A percentile compares a stretch with the other conserved stretches of the same genome.
Evolutionary conservation across 108 stramenopile species (phyloP).

Genomic region (Aurantiochytrium sp.): DNA sequence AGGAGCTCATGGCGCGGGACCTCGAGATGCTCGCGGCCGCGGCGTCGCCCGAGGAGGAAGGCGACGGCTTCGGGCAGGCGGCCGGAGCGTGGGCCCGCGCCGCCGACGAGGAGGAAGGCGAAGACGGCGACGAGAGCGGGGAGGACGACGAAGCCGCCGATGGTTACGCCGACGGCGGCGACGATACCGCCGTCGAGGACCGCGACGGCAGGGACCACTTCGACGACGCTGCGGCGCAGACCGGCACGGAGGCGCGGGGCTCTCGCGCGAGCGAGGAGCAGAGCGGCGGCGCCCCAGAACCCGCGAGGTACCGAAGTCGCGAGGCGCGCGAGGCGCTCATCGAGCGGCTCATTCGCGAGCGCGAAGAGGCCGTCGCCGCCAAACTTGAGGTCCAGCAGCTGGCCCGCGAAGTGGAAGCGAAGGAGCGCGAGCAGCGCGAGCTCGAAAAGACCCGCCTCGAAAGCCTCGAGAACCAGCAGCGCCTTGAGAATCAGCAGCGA

Average conservation of each 20-base stretch:
- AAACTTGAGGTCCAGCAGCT: neutral
- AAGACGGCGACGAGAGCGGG: neutral
- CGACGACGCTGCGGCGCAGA: no score
- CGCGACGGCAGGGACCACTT: no score
- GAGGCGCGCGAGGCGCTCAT: neutral
- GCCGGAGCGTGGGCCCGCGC: neutral
- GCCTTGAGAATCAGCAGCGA: neutral
- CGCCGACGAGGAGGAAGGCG: neutral
- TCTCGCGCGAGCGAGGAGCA: no score
- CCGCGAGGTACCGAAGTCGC: neutral
- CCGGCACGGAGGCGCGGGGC: no score
- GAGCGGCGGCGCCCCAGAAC: no score
- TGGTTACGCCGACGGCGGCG: no score
- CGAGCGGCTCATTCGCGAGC: neutral
- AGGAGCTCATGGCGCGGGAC: slow-evolving; percentile 17
- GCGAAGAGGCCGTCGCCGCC: neutral
- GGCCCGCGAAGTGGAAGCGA: neutral
- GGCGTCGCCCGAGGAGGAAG: neutral
- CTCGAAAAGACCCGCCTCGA: neutral
- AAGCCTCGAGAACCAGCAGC: neutral
- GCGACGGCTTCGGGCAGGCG: neutral
- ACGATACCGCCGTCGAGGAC: no score
- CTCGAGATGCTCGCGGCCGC: neutral
- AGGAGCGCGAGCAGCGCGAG: neutral
- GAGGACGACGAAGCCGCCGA: no score